phyloP scores from a whole-genome alignment of 2,329 filamentous ascomycete genomes.

The Kalmusia sp. region DNA sequence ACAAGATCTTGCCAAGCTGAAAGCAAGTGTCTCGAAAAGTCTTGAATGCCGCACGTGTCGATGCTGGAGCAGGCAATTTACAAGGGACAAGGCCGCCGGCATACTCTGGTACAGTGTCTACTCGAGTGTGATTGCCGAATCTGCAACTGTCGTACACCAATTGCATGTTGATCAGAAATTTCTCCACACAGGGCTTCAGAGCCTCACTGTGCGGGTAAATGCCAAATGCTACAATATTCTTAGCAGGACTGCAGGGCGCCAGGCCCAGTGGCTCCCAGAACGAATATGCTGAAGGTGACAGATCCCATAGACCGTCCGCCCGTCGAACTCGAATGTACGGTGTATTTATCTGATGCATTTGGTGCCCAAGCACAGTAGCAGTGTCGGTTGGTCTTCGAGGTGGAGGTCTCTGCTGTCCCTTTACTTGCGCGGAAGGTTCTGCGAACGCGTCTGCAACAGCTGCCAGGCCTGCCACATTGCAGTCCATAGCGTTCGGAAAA shows the following conservation, averaged over 20 bases:
- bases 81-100: slow-evolving; percentile 43
- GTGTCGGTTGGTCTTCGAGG: slow-evolving; percentile 41
- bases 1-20: slow-evolving; percentile 50
- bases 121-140: slow-evolving; percentile 68
- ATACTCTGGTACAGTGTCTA: slow-evolving; percentile 47
- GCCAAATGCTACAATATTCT: slow-evolving; percentile 74
- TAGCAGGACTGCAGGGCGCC: slow-evolving; percentile 72
- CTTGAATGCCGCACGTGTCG: slow-evolving; percentile 34
- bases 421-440: slow-evolving; percentile 38
- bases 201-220: slow-evolving; percentile 73
- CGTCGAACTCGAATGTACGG: slow-evolving; percentile 77
- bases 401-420: slow-evolving; percentile 42
- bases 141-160: slow-evolving; percentile 77
- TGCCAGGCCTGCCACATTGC: slow-evolving; percentile 35
- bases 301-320: slow-evolving; percentile 71
- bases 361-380: slow-evolving; percentile 32
- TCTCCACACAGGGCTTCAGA: slow-evolving; percentile 65
- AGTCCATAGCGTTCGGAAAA: slow-evolving; percentile 42
- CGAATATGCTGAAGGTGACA: slow-evolving; percentile 74
- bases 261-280: slow-evolving; percentile 87
- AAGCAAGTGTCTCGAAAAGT: slow-evolving; percentile 45
- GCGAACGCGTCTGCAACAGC: slow-evolving; percentile 57
- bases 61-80: slow-evolving; percentile 20
- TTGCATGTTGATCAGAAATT: slow-evolving; percentile 72
- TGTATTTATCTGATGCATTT: slow-evolving; percentile 60